Evolutionary conservation across 1,284 basidiomycete species (phyloP).

Genomic region (Pterula multifida): DNA sequence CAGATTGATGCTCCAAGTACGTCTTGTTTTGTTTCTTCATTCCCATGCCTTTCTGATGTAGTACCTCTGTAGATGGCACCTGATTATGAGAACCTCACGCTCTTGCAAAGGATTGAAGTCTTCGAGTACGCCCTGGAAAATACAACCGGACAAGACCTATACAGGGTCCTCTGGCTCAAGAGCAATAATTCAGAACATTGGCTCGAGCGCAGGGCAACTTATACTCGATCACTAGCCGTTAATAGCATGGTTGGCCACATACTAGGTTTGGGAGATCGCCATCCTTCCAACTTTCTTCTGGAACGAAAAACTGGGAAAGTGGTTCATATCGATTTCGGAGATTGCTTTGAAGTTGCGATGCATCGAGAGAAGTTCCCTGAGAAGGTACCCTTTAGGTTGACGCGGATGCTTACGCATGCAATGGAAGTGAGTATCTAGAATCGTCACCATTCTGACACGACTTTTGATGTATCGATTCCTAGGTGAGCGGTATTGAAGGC

Average conservation of each 20-base stretch:
- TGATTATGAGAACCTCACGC: constrained; percentile 90
- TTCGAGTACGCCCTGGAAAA: constrained; percentile 99
- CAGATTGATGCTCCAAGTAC: constrained; percentile 89
- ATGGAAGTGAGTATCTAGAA: constrained; percentile 71
- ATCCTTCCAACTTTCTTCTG: constrained; percentile 92
- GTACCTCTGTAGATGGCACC: constrained; percentile 77
- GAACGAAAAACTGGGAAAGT: constrained; percentile 92
- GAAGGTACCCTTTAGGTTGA: constrained; percentile 96
- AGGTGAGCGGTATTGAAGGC: constrained; percentile 95
- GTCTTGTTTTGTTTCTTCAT: constrained; percentile 11
- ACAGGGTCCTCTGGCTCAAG: constrained; percentile 95
- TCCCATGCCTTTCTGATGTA: neutral
- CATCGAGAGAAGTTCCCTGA: constrained; percentile 98
- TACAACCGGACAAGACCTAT: constrained; percentile 98
- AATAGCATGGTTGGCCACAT: constrained; percentile 98
- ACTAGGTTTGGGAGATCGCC: constrained; percentile 94
- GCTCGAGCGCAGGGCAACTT: constrained; percentile 94
- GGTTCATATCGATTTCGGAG: constrained; percentile 95
- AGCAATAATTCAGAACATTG: constrained; percentile 93
- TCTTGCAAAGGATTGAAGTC: constrained; percentile 97
- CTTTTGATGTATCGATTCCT: constrained; percentile 9
- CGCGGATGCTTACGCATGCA: constrained; percentile 96
- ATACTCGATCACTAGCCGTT: constrained; percentile 90
- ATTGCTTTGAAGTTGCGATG: constrained; percentile 93
- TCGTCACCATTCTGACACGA: neutral